Base-by-base conservation (phyloP, 1,284 basidiomycete genomes). In the Lentinula novae-zelandiae region DNA sequence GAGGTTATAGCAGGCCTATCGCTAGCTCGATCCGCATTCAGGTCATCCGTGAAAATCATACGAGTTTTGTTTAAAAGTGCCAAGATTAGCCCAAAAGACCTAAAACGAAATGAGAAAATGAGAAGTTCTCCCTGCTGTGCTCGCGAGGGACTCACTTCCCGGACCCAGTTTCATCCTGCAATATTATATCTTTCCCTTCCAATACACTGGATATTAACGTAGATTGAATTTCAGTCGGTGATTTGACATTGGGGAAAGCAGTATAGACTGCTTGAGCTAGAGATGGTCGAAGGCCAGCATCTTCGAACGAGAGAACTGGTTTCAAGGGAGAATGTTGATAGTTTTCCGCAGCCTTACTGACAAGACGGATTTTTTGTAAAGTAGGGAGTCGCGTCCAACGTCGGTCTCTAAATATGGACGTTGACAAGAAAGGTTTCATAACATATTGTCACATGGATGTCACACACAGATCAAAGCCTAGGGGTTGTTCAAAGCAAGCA, bases 101-200 rank as follows among this genome's bases (percentile, higher is more conserved):
- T 91, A 61, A 22, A 20, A 50, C n/a, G 60, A 17, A 22, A 12
- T 27, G n/a, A 49, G 15, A 57, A 13, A 13, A 27, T 27, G 27
- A 27, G 27, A 4, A 27, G 27, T 4, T 27, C 27, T 27, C 27
- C 27, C 27, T 31, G 5, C 31, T 15, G 33, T 38, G 17, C 17
- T 20, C 5, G 4, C 12, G 36, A 54, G n/a, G 36, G 34, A 20
- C 44, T 46, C 67, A 91, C 90, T 92, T 92, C 75, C 90, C 90
- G 51, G 85, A 83, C 5, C 90, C 90, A 13, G 90, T 89, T 40
- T 76, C 76, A 65, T 90, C 89, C 66, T 83, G 84, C 49, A 92
- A 65, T 12, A 91, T 69, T 22, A 92, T 76, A 71, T 91, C 82
- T 66, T 82, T 80, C 8, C 79, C 79, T 20, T 71, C 68, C 22